Conservation (phyloP, 1,284 basidiomycete species). For the Ganoderma meredithae region DNA sequence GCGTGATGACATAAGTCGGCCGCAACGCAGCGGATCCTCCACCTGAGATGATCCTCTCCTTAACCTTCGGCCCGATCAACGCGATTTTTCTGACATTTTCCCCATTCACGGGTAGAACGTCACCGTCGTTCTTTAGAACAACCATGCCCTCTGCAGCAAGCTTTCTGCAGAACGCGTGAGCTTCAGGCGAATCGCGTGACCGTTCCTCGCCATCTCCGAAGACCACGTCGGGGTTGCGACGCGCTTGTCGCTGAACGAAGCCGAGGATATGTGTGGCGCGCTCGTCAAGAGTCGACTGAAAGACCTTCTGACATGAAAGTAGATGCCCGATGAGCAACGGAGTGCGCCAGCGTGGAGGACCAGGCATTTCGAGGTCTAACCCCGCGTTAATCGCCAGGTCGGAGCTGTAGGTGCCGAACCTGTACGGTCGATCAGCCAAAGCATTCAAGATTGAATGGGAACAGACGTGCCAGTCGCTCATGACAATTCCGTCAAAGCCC, state of each 20-base stretch:
- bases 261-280: slow-evolving; percentile 61
- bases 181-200: slow-evolving; percentile 62
- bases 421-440: slow-evolving; percentile 34
- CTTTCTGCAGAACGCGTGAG: slow-evolving; percentile 61
- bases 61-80: slow-evolving; percentile 55
- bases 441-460: slow-evolving; percentile 8
- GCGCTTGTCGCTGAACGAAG: slow-evolving; percentile 67
- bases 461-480: slow-evolving; percentile 67
- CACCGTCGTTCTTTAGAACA: slow-evolving; percentile 69
- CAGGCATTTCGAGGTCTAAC: slow-evolving; percentile 77
- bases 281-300: slow-evolving; percentile 58
- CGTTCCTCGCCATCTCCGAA: slow-evolving; percentile 71
- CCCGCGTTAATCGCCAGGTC: slow-evolving; percentile 69
- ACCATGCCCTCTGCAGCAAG: slow-evolving; percentile 73
- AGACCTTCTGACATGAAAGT: slow-evolving; percentile 65
- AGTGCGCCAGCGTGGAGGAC: slow-evolving; percentile 69
- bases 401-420: slow-evolving; percentile 70
- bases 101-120: slow-evolving; percentile 51
- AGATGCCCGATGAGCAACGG: slow-evolving; percentile 60
- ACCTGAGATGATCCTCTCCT: slow-evolving; percentile 55
- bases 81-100: slow-evolving; percentile 47
- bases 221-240: slow-evolving; percentile 64
- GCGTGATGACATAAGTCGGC: slow-evolving; percentile 56
- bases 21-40: slow-evolving; percentile 58
- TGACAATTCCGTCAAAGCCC: slow-evolving; percentile 69